phyloP scores from a whole-genome alignment of 768 basidiomycete species.

The Cystoderma amianthinum region DNA sequence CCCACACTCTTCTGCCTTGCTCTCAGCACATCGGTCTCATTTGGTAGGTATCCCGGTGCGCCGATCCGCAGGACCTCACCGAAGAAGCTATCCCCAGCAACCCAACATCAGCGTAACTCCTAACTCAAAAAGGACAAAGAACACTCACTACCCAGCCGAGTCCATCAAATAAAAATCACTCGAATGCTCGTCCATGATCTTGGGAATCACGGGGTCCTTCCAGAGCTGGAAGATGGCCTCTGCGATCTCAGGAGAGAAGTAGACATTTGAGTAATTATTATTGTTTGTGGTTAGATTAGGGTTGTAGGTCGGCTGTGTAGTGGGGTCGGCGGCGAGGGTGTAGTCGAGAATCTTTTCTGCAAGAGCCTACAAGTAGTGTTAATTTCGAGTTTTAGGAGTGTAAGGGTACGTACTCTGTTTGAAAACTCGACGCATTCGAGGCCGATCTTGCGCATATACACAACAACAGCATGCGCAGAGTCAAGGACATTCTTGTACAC shows the following conservation, averaged over 20 bases:
- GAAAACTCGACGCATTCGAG: slow-evolving; percentile 64
- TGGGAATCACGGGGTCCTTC: slow-evolving; percentile 59
- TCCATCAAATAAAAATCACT: slow-evolving; percentile 93
- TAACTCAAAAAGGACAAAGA: slow-evolving; percentile 1
- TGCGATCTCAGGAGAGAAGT: slow-evolving; percentile 59
- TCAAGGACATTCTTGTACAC: slow-evolving; percentile 88
- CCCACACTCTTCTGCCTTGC: slow-evolving; percentile 89
- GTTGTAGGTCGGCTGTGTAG: neutral
- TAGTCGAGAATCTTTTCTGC: slow-evolving; percentile 62
- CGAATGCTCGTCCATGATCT: slow-evolving; percentile 47
- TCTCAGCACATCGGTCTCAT: slow-evolving; percentile 79
- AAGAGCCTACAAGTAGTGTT: slow-evolving; percentile 17
- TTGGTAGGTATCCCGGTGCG: slow-evolving; percentile 72
- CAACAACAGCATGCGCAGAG: slow-evolving; percentile 78
- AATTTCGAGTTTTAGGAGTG: neutral
- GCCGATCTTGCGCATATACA: slow-evolving; percentile 82
- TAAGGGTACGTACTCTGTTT: slow-evolving; percentile 41
- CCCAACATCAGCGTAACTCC: neutral
- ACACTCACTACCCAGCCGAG: slow-evolving; percentile 77
- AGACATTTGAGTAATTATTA: slow-evolving; percentile 25
- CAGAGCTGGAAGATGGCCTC: slow-evolving; percentile 62
- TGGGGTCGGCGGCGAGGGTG: slow-evolving; percentile 31
- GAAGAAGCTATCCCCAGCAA: slow-evolving; percentile 65
- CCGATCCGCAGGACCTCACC: slow-evolving; percentile 80
- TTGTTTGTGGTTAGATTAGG: slow-evolving; percentile 8